Evolutionary conservation across 176 grass and related monocot genomes (phyloP).

Genomic region (Phyllostachys edulis): DNA sequence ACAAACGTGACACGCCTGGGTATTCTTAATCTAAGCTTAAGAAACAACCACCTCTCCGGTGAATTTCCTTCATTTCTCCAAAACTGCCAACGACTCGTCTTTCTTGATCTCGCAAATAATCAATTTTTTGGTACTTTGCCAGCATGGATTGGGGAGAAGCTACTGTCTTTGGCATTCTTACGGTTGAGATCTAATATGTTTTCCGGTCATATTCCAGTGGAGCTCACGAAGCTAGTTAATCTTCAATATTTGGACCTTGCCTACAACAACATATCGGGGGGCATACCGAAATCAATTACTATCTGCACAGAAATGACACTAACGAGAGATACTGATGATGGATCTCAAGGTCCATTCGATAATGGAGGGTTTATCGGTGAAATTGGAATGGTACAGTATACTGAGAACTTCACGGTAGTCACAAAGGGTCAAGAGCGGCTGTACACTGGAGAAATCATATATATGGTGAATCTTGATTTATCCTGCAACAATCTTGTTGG

Average conservation of each 20-base stretch:
- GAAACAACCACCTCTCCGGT: conserved; percentile 25
- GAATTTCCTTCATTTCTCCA: conserved; percentile 19
- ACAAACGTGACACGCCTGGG: neutral
- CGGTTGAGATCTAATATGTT: conserved; percentile 39
- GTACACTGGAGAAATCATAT: neutral
- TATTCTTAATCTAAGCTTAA: neutral
- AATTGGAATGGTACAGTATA: neutral
- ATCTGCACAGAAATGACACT: neutral
- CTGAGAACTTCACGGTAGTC: neutral
- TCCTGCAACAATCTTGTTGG: neutral
- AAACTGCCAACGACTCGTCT: neutral
- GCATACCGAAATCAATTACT: conserved; percentile 1
- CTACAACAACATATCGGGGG: conserved; percentile 33
- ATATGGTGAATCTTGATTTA: neutral
- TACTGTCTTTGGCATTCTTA: conserved; percentile 2
- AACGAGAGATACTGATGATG: too few species aligned
- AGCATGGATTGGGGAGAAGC: neutral
- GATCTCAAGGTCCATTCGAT: too few species aligned
- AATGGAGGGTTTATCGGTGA: fast-evolving
- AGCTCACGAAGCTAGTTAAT: neutral
- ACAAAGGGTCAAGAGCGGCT: conserved; percentile 27
- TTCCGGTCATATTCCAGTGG: conserved; percentile 23
- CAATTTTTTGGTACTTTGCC: neutral
- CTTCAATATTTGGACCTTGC: conserved; percentile 34
- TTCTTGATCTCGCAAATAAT: conserved; percentile 15